Base-by-base conservation (phyloP, 768 basidiomycete genomes). In the Kwoniella sp. region DNA sequence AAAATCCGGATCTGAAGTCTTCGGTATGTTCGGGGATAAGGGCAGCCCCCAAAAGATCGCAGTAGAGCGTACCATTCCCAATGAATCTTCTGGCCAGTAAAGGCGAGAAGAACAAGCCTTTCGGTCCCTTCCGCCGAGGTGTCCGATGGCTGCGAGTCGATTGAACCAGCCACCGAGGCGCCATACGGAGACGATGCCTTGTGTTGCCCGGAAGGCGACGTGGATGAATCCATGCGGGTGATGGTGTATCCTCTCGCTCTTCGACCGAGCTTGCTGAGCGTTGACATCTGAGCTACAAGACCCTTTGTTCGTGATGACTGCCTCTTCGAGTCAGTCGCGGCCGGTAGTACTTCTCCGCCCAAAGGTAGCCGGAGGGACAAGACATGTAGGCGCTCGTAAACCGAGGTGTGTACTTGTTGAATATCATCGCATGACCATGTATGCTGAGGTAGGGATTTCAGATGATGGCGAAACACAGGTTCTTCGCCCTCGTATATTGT, bases 61-160 rank as follows among this genome's bases (percentile, higher is more conserved):
- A 70, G 54, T 26, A 66, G 47, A 41, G 41, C 34, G 34, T 48
- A 59, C 69, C 69, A 70, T 37, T 70, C 65, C 15, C 55, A 55
- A 8, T 29, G 13, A 20, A 55, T 55, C 28, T 56, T 52, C 20
- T 26, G 23, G 34, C n/a, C 38, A 5, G 34, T 29, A 20, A 67
- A 63, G 13, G 47, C 55, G 3, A 67, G 22, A 26, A 57, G 52
- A 12, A 65, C 29, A 4, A 53, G 37, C n/a, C 58, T 25, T 17
- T 45, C 41, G 9, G 41, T 45, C 11, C 41, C 41, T 17, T 45
- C 41, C 3, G 4, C 41, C 3, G 41, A 45, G 5, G 41, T 20
- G 4, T 56, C 54, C 2, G 54, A 55, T 15, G 45, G 34, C 26
- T 51, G 48, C 11, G 31, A 48, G 22, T 31, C 20, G 29, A 31